Conservation (phyloP, 2,329 filamentous ascomycete species). For the Penicillium hesseltinei region DNA sequence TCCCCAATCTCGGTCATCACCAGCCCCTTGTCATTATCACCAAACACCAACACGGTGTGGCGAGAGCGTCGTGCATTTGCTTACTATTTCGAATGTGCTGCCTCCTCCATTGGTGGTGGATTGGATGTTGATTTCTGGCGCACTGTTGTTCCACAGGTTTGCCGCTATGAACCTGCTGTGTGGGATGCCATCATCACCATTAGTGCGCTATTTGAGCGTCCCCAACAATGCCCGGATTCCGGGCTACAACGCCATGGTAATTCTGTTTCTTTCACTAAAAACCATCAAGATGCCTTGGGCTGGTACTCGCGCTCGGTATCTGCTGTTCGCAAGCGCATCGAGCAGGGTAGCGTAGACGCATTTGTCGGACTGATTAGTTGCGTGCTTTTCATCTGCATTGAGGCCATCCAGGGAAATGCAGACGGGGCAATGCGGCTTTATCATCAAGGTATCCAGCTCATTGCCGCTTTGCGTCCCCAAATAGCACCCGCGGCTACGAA, state of each 20-base stretch:
- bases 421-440: conserved; percentile 32
- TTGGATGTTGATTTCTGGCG: conserved; percentile 39
- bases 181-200: conserved; percentile 42
- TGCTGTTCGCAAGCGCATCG: conserved; percentile 26
- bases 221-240: conserved; percentile 18
- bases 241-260: neutral
- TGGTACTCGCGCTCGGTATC: conserved; percentile 36
- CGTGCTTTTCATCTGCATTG: conserved; percentile 37
- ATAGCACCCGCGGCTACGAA: conserved; percentile 4
- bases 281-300: conserved; percentile 26
- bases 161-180: conserved; percentile 36
- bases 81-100: conserved; percentile 37
- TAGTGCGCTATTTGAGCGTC: conserved; percentile 36
- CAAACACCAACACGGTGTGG: conserved; percentile 28
- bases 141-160: conserved; percentile 36
- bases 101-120: conserved; percentile 31
- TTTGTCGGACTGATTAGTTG: conserved; percentile 35
- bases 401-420: conserved; percentile 26
- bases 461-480: conserved; percentile 20
- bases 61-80: conserved; percentile 40
- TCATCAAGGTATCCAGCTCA: conserved; percentile 29
- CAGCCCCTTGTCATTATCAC: conserved; percentile 18
- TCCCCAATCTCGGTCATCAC: neutral
- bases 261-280: conserved; percentile 11
- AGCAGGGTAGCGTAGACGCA: conserved; percentile 22